Conservation (phyloP, 1,284 basidiomycete genomes). For the Pterulicium gracile region DNA sequence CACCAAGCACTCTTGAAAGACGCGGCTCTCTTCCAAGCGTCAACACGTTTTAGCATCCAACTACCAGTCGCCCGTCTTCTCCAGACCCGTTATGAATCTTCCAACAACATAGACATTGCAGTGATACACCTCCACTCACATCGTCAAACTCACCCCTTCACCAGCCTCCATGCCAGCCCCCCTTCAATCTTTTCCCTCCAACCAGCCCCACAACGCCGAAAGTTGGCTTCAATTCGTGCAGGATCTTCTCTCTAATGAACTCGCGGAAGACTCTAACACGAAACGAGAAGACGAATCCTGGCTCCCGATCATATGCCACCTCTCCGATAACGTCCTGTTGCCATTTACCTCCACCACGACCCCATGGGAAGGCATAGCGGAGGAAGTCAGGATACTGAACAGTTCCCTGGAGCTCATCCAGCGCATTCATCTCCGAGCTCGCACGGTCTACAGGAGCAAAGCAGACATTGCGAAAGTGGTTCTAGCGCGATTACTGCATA, state of each 20-base stretch:
- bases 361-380: slow-evolving; percentile 42
- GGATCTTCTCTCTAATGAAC: background rate
- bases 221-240: background rate
- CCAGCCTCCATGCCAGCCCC: no score
- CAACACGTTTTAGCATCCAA: no score
- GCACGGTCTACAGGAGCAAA: slow-evolving; percentile 36
- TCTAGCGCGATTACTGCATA: slow-evolving; percentile 30
- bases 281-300: slow-evolving; percentile 16
- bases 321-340: slow-evolving; percentile 41
- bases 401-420: slow-evolving; percentile 41
- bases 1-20: no score
- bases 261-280: background rate
- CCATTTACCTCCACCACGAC: slow-evolving; percentile 35
- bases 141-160: no score
- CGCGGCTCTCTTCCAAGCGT: no score
- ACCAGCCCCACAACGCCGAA: no score
- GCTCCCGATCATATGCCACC: slow-evolving; percentile 33
- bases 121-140: no score
- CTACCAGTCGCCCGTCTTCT: no score
- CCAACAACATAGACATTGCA: no score
- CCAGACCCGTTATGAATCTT: no score
- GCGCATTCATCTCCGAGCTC: slow-evolving; percentile 34
- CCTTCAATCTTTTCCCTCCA: no score
- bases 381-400: slow-evolving; percentile 45
- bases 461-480: slow-evolving; percentile 34